phyloP scores from a whole-genome alignment of 495 filamentous ascomycete genomes.

The Parmelia sp. region DNA sequence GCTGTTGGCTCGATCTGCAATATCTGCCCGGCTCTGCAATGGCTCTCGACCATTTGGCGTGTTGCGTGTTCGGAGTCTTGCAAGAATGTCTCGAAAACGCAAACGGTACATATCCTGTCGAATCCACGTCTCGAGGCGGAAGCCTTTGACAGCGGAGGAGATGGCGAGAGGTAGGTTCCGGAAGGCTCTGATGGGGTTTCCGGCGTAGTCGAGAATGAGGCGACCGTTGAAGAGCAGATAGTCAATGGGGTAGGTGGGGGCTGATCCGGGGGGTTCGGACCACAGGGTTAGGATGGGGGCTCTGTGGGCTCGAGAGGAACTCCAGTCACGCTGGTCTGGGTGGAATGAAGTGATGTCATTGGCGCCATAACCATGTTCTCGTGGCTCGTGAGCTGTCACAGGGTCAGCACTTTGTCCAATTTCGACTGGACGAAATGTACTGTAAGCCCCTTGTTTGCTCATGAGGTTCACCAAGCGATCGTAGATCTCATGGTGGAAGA shows the following conservation, averaged over 20 bases:
- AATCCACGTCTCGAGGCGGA: background rate
- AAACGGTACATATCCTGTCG: background rate
- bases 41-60: background rate
- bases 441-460: background rate
- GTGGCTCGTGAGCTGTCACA: background rate
- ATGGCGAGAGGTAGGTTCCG: background rate
- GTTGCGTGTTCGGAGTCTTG: background rate
- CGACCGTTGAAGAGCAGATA: background rate
- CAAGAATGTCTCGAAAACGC: background rate
- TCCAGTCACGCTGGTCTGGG: background rate
- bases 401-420: background rate
- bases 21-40: background rate
- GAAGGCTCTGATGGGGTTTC: slow-evolving; percentile 1
- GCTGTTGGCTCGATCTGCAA: background rate
- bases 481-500: slow-evolving; percentile 1
- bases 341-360: slow-evolving; percentile 2
- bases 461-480: background rate
- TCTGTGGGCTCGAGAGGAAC: background rate
- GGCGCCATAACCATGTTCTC: background rate
- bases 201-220: background rate
- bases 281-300: background rate
- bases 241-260: background rate
- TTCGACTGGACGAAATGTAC: background rate
- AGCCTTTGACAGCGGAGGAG: slow-evolving; percentile 4
- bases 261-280: background rate